Conservation (phyloP, 2,329 filamentous ascomycete species). For the Phoma sp. region DNA sequence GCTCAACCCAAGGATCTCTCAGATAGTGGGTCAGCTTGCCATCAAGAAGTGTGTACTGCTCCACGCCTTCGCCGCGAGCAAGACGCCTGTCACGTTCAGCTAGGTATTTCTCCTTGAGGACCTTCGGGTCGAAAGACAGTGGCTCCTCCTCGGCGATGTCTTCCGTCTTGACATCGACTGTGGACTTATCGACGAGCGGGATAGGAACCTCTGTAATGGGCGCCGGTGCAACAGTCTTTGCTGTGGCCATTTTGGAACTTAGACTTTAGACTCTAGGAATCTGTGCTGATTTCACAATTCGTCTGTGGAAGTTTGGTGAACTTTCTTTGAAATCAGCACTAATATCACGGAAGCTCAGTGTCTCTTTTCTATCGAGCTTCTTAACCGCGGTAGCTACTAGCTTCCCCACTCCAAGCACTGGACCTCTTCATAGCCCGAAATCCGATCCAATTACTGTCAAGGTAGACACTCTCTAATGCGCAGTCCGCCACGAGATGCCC, state of each 20-base stretch:
- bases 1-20: slow-evolving; percentile 38
- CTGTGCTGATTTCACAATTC: too few relatives aligned
- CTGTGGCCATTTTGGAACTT: slow-evolving; percentile 14
- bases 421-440: not conserved
- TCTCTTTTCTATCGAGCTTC: not conserved
- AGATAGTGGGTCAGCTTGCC: slow-evolving; percentile 33
- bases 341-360: too few relatives aligned
- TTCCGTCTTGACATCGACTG: slow-evolving; percentile 23
- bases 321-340: too few relatives aligned
- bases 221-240: slow-evolving; percentile 20
- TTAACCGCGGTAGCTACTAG: not conserved
- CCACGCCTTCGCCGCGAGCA: slow-evolving; percentile 29
- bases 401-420: slow-evolving; percentile 3
- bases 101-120: slow-evolving; percentile 36
- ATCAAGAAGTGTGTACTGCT: slow-evolving; percentile 38
- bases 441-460: not conserved
- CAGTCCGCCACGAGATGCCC: not conserved
- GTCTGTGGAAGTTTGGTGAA: too few relatives aligned
- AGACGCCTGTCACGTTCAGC: slow-evolving; percentile 39
- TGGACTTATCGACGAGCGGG: slow-evolving; percentile 20
- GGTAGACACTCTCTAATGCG: not conserved
- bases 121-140: slow-evolving; percentile 31
- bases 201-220: slow-evolving; percentile 25
- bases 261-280: too few relatives aligned
- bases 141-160: slow-evolving; percentile 23